Evolutionary conservation across 2,329 filamentous ascomycete species (phyloP), one percentile per base, ranked within the genome.

Genomic region (Camillea tinctor): DNA sequence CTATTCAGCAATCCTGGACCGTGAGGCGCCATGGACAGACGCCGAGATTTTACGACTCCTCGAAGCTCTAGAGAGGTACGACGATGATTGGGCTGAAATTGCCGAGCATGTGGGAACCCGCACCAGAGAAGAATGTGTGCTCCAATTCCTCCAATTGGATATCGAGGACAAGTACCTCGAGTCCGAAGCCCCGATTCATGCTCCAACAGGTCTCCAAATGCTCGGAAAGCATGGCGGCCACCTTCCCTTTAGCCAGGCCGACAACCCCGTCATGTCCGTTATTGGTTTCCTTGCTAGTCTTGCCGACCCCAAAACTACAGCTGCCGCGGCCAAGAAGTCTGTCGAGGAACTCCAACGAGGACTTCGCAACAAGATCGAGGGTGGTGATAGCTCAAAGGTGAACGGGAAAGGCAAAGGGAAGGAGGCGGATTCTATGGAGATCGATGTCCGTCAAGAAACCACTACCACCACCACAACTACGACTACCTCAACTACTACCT

Each of bases 131-230:
- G 94, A 99, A 78, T 99, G 95, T 74, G 94, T 98, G 17, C 84
- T 98, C 69, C 95, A 97, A 74, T 99, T 99, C 80, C 77, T 99
- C 65, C 93, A 97, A 72, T 82, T 99, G 40, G 94, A 97, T 68
- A 99, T 99, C 63, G 95, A 98, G 75, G 94, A 97, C 79, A 96
- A 96, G 74, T 99, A 97, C 72, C 81, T 97, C 9, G 93, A 98
- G 69, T 87, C 92, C 7, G 88, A 94, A 69, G 81, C 84, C 7
- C 69, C 75, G 11, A 75, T 84, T 56, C 81, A 79, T 60, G 80
- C 81, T 53, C 82, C 81, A 11, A 84, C 79, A 1, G 84, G 87
- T 7, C 79, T 91, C 58, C 81, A 85, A 58, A 80, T 90, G 81
- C 80, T 95, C 40, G 89, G 90, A 36, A 84, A 87, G 59, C 84